Conservation (phyloP, 768 basidiomycete genomes). For the Pleurotus salmoneostramineus region DNA sequence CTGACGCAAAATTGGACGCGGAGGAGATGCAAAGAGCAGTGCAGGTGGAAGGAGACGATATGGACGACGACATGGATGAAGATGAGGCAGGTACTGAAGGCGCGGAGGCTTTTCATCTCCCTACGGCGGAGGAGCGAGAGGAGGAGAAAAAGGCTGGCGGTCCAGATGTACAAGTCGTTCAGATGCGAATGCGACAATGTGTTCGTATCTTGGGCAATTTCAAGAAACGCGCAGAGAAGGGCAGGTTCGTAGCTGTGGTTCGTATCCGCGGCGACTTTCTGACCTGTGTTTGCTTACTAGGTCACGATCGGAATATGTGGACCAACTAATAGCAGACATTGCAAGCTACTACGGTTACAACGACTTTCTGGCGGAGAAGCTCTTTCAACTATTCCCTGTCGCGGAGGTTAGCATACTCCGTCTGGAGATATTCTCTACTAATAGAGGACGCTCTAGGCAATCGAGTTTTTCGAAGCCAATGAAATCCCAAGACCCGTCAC, state of each 20-base stretch:
- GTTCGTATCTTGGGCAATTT: conserved; percentile 72
- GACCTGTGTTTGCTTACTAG: conserved; percentile 34
- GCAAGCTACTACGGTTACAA: conserved; percentile 98
- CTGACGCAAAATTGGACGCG: conserved; percentile 65
- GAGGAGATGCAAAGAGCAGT: conserved; percentile 62
- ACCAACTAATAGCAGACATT: conserved; percentile 86
- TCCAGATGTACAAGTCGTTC: conserved; percentile 71
- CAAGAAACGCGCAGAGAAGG: conserved; percentile 59
- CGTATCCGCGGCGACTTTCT: conserved; percentile 7
- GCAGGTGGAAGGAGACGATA: conserved; percentile 40
- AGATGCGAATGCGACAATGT: conserved; percentile 76
- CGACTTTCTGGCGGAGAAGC: conserved; percentile 88
- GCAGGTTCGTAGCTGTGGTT: conserved; percentile 46
- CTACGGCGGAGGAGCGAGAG: conserved; percentile 68
- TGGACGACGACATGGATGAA: conserved; percentile 35
- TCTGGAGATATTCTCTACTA: conserved; percentile 5
- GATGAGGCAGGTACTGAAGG: conserved; percentile 35
- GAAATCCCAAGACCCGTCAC: conserved; percentile 95
- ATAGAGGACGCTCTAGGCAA: conserved; percentile 52
- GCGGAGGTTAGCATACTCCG: conserved; percentile 63
- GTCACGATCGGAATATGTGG: conserved; percentile 84
- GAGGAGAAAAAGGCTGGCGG: conserved; percentile 66
- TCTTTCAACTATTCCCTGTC: conserved; percentile 91
- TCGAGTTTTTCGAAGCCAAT: conserved; percentile 98
- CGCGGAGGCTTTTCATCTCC: conserved; percentile 56